These are phyloP conservation scores for Westerdykella ornata DNA, from an alignment of 2,329 filamentous ascomycete species.

Conservation along the genomic window DNA sequence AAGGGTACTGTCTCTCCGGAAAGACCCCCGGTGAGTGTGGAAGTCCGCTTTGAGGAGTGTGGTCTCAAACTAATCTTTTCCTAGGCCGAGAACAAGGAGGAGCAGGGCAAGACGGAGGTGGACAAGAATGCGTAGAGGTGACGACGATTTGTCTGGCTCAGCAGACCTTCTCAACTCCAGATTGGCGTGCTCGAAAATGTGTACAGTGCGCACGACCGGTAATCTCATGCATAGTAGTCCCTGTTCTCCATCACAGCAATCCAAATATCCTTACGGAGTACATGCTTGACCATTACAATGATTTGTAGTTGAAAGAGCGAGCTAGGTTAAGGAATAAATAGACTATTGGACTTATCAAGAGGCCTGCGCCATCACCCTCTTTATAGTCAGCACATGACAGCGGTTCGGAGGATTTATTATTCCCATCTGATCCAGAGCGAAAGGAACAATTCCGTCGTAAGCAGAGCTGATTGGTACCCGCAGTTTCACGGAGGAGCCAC, in stretches of 20 bases:
- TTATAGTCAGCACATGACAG: conserved; percentile 5
- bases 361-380: background rate
- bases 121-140: conserved; percentile 25
- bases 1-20: conserved; percentile 36
- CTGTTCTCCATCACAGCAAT: no score
- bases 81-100: conserved; percentile 30
- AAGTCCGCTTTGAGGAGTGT: background rate
- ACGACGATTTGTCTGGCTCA: background rate
- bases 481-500: conserved; percentile 4
- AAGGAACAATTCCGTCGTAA: background rate
- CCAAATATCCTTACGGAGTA: no score
- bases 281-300: no score
- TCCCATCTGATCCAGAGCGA: no score
- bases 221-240: background rate
- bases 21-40: conserved; percentile 19
- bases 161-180: background rate
- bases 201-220: conserved; percentile 10
- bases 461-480: conserved; percentile 20
- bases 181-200: conserved; percentile 9
- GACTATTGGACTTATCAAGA: no score
- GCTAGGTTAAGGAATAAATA: no score
- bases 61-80: conserved; percentile 2
- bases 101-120: conserved; percentile 24
- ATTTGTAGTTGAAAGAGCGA: no score
- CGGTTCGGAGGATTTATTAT: no score